These are phyloP conservation scores for Geranomyces variabilis DNA, from an alignment of 192 early-diverging fungal genomes.

Conservation along the genomic window DNA sequence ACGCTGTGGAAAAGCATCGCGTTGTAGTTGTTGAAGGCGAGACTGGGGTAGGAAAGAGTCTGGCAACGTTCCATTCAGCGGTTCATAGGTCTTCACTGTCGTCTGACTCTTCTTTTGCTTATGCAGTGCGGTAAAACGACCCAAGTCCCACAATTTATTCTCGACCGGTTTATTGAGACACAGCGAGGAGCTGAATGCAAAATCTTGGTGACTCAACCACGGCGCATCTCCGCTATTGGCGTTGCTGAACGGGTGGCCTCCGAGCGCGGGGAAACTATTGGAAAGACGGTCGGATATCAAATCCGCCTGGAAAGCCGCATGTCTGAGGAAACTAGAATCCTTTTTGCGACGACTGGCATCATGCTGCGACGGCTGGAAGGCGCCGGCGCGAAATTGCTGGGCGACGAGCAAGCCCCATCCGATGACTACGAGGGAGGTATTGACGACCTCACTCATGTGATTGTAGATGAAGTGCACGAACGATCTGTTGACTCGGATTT, in stretches of 20 bases:
- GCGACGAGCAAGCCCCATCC: constrained; percentile 13
- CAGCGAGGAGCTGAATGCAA: constrained; percentile 39
- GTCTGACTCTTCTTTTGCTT: neutral
- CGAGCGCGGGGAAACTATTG: constrained; percentile 54
- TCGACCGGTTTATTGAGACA: constrained; percentile 35
- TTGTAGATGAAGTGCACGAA: constrained; percentile 89
- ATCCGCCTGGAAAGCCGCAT: constrained; percentile 52
- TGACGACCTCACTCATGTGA: constrained; percentile 61
- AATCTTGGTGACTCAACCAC: constrained; percentile 47
- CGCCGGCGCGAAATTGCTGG: constrained; percentile 23
- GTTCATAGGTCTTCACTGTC: neutral
- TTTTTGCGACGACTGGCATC: constrained; percentile 73
- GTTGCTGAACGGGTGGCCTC: constrained; percentile 60
- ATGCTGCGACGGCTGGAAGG: constrained; percentile 63
- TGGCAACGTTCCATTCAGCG: too few species aligned
- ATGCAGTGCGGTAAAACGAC: constrained; percentile 39
- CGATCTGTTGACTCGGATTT: constrained; percentile 75
- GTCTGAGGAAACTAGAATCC: constrained; percentile 52
- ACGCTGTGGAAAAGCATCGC: constrained; percentile 32
- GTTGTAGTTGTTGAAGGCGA: constrained; percentile 46
- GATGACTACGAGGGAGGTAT: constrained; percentile 44
- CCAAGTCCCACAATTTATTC: constrained; percentile 48
- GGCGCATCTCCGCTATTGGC: constrained; percentile 58
- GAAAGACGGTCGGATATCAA: constrained; percentile 63
- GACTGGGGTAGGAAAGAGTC: constrained; percentile 42